Evolutionary conservation across 2,329 filamentous ascomycete species (phyloP).

Genomic region (Camillea tinctor): DNA sequence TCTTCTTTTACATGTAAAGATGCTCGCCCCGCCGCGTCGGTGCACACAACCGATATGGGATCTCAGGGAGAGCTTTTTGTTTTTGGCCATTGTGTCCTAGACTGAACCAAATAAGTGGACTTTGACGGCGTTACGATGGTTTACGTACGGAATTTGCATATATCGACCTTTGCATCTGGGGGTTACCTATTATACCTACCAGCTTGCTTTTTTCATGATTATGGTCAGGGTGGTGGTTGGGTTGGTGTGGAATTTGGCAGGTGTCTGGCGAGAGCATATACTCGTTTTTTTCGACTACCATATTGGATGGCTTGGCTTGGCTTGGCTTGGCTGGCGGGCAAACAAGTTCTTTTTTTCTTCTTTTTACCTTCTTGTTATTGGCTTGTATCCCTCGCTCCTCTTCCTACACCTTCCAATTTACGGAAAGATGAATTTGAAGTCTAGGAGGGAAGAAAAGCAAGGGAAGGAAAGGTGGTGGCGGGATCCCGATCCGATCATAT

Average conservation of each 20-base stretch:
- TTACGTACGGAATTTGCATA: slow-evolving; percentile 30
- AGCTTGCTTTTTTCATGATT: slow-evolving; percentile 9
- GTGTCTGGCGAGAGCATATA: slow-evolving; percentile 12
- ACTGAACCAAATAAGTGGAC: slow-evolving; percentile 22
- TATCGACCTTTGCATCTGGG: background rate
- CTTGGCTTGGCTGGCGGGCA: slow-evolving; percentile 2
- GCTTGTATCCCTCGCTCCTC: too few species aligned
- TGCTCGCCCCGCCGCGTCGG: slow-evolving; percentile 13
- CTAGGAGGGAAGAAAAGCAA: too few species aligned
- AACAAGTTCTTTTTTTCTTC: slow-evolving; percentile 2
- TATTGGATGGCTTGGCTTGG: slow-evolving; percentile 11
- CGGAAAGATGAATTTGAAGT: background rate
- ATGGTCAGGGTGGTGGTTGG: background rate
- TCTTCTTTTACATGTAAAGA: slow-evolving; percentile 18
- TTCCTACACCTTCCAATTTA: background rate
- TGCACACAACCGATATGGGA: slow-evolving; percentile 9
- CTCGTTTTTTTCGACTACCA: background rate
- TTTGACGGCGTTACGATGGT: slow-evolving; percentile 29
- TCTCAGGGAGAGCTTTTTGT: slow-evolving; percentile 10
- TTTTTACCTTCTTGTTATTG: too few species aligned
- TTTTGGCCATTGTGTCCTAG: slow-evolving; percentile 15
- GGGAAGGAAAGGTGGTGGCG: too few species aligned
- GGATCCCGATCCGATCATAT: too few species aligned
- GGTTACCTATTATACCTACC: slow-evolving; percentile 15
- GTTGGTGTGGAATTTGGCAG: background rate